Evolutionary conservation across 805 yeast species (phyloP).

Genomic region (Cyberlindnera amylophila): DNA sequence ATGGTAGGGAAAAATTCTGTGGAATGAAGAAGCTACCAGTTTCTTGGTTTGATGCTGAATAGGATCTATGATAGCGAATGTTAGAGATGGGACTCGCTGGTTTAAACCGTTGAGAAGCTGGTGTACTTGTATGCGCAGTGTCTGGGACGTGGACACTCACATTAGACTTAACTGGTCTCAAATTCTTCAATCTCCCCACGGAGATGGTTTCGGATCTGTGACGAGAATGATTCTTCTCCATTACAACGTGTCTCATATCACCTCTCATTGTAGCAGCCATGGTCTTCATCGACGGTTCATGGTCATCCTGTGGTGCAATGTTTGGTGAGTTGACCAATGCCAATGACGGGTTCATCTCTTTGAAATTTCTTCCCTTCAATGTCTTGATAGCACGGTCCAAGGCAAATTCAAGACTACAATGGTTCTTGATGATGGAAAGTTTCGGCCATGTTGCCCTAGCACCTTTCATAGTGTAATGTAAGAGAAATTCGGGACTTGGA

Average conservation of each 20-base stretch:
- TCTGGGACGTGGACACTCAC: slow-evolving; percentile 7
- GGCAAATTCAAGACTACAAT: slow-evolving; percentile 85
- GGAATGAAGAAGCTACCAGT: slow-evolving; percentile 11
- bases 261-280: background rate
- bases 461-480: slow-evolving; percentile 72
- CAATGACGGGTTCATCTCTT: slow-evolving; percentile 26
- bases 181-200: slow-evolving; percentile 15
- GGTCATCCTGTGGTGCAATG: background rate
- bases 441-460: slow-evolving; percentile 95
- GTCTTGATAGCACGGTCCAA: slow-evolving; percentile 74
- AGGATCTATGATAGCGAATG: slow-evolving; percentile 20
- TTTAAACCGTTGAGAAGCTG: slow-evolving; percentile 4
- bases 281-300: background rate
- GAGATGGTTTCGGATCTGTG: slow-evolving; percentile 26
- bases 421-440: slow-evolving; percentile 78
- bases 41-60: slow-evolving; percentile 22
- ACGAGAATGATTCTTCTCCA: slow-evolving; percentile 19
- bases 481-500: slow-evolving; percentile 74
- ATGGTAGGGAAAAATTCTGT: slow-evolving; percentile 13
- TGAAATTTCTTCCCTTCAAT: slow-evolving; percentile 58
- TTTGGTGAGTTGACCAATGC: slow-evolving; percentile 26
- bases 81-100: slow-evolving; percentile 1
- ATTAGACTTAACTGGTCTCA: slow-evolving; percentile 22
- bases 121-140: background rate
- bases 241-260: slow-evolving; percentile 1